These are phyloP conservation scores for Venturia asperata DNA, from an alignment of 2,329 filamentous ascomycete species.

Conservation along the genomic window DNA sequence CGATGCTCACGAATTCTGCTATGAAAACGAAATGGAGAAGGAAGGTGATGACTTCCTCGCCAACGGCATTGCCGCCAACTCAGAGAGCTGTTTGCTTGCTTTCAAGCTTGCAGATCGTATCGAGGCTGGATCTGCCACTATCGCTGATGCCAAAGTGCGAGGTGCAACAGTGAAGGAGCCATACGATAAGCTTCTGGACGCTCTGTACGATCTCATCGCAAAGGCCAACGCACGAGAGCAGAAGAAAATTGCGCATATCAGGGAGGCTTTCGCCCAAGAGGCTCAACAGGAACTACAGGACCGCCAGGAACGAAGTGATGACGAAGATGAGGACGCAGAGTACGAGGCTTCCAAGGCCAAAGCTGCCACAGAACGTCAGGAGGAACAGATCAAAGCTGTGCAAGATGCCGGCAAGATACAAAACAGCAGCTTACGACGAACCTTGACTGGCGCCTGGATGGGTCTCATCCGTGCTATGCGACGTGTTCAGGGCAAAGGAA, in stretches of 20 bases:
- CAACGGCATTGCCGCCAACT: constrained; percentile 80
- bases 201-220: constrained; percentile 79
- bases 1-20: constrained; percentile 88
- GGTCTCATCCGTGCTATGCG: constrained; percentile 90
- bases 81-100: constrained; percentile 83
- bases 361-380: constrained; percentile 45
- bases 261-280: constrained; percentile 46
- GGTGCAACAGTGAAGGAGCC: constrained; percentile 72
- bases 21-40: constrained; percentile 62
- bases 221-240: constrained; percentile 61
- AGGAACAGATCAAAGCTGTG: constrained; percentile 50
- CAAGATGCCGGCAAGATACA: constrained; percentile 64
- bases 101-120: constrained; percentile 85
- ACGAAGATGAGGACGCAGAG: constrained; percentile 48
- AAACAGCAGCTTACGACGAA: constrained; percentile 68
- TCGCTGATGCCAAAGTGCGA: constrained; percentile 57
- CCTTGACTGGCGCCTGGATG: constrained; percentile 91
- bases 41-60: constrained; percentile 73
- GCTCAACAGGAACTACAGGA: constrained; percentile 32
- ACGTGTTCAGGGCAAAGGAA: constrained; percentile 69
- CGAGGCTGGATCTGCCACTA: constrained; percentile 63
- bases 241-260: constrained; percentile 49
- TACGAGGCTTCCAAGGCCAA: constrained; percentile 30
- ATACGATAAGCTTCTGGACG: constrained; percentile 74
- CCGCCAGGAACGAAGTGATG: constrained; percentile 25